Evolutionary conservation across 257 asterid species (phyloP).

Genomic region (Sherardia arvensis): DNA sequence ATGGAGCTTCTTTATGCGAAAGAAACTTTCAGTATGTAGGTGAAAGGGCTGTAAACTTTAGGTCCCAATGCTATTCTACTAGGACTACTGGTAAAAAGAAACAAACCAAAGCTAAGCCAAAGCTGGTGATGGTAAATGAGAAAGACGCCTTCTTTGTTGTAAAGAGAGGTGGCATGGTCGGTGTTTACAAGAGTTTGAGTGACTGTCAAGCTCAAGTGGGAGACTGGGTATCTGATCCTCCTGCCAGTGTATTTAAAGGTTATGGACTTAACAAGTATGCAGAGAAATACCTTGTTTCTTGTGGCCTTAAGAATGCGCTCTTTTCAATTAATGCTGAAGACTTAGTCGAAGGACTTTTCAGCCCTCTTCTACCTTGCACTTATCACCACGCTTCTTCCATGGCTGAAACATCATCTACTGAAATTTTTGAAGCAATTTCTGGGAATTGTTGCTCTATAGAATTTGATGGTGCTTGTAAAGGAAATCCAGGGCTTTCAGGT

Average conservation of each 20-base stretch:
- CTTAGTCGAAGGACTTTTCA: conserved; percentile 62
- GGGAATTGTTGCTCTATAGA: conserved; percentile 73
- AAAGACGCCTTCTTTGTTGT: conserved; percentile 88
- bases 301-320: conserved; percentile 86
- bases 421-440: conserved; percentile 31
- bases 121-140: conserved; percentile 60
- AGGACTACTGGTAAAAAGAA: conserved; percentile 31
- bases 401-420: conserved; percentile 60
- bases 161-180: conserved; percentile 84
- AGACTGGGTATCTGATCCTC: conserved; percentile 90
- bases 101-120: conserved; percentile 20
- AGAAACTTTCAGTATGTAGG: conserved; percentile 27
- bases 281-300: conserved; percentile 65
- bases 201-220: conserved; percentile 98
- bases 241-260: conserved; percentile 87
- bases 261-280: conserved; percentile 74
- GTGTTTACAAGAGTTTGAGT: conserved; percentile 82
- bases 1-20: conserved; percentile 28
- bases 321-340: conserved; percentile 76
- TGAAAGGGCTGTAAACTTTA: conserved; percentile 34
- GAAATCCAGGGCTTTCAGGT: conserved; percentile 97
- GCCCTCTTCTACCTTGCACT: conserved; percentile 63
- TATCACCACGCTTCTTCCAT: conserved; percentile 56
- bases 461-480: conserved; percentile 96
- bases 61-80: conserved; percentile 43